Base-by-base conservation (phyloP, 495 filamentous ascomycete species). In the Penicillium chermesinum region DNA sequence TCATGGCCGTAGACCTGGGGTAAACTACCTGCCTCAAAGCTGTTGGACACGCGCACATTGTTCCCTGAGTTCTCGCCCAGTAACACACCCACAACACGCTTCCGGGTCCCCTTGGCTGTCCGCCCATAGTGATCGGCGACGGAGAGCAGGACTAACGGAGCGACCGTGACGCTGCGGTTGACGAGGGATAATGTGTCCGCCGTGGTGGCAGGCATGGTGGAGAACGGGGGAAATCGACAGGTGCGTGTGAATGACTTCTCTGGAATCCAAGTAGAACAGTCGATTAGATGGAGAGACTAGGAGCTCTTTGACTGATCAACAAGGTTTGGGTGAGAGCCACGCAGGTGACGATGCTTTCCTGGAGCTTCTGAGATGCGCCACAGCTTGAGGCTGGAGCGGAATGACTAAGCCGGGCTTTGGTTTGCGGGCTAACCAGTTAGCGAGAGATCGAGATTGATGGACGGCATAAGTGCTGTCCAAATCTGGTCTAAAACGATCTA, bases 111-210 rank as follows among this genome's bases (percentile, higher is more conserved):
- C 73, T 90, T 96, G 50, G 85, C 88, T 63, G 87, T 85, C 46
- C 93, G 87, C 59, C 93, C 93, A 75, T 91, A 98, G 75, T 98
- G 93, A 77, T 98, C 93, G 80, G 94, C 94, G 59, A 86, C 91
- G 52, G 90, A 96, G 61, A 98, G 88, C 51, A 98, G 89, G 59
- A 98, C 93, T 69, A 98, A 83, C 53, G 94, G 93, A 53, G 93
- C 93, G 66, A 98, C 91, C 54, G 91, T 95, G 70, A 98, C 93
- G 67, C 83, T 95, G 66, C 88, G 82, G 63, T 84, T 88, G 65
- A 95, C 87, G 63, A 95, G 82, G 47, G 87, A 90, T 61, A 96
- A 83, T 50, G 90, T 91, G 70, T 96, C 90, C 59, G 88, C 89
- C 69, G 90, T 95, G 52, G 90, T 96, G 70, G 90, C 81, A 72